Percentiles rank a stretch among this genome's conserved stretches.
Evolutionary conservation across 1,284 basidiomycete genomes (phyloP).

Genomic region (Inonotus obliquus): DNA sequence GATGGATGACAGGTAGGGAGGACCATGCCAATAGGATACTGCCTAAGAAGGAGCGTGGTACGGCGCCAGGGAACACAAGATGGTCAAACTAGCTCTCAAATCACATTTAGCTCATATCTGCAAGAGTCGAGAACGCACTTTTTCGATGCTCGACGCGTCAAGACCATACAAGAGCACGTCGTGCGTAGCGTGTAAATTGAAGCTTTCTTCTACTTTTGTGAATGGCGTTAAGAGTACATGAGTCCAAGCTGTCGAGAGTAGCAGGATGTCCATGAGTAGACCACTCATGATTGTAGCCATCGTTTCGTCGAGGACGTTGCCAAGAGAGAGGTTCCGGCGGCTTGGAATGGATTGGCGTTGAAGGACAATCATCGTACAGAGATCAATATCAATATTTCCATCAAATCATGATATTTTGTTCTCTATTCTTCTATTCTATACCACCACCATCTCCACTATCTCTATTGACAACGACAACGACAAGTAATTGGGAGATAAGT

Average conservation of each 20-base stretch:
- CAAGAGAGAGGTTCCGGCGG: neutral
- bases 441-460: neutral
- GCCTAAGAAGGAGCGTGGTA: slow-evolving; percentile 85
- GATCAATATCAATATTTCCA: neutral
- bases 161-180: slow-evolving; percentile 82
- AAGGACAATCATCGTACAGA: neutral
- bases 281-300: slow-evolving; percentile 28
- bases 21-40: slow-evolving; percentile 59
- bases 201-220: slow-evolving; percentile 97
- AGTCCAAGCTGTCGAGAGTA: slow-evolving; percentile 51
- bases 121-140: slow-evolving; percentile 38
- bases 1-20: slow-evolving; percentile 40
- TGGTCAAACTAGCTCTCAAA: slow-evolving; percentile 74
- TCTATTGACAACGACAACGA: slow-evolving; percentile 4
- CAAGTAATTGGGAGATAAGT: neutral
- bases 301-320: neutral
- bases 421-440: slow-evolving; percentile 10
- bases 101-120: neutral
- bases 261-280: slow-evolving; percentile 45
- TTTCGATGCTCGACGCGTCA: slow-evolving; percentile 34
- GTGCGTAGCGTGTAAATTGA: slow-evolving; percentile 90
- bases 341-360: neutral
- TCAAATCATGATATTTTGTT: neutral
- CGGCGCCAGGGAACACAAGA: slow-evolving; percentile 81
- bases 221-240: slow-evolving; percentile 82